Conservation (phyloP, 495 filamentous ascomycete genomes). For the Chlorociboria aeruginascens region DNA sequence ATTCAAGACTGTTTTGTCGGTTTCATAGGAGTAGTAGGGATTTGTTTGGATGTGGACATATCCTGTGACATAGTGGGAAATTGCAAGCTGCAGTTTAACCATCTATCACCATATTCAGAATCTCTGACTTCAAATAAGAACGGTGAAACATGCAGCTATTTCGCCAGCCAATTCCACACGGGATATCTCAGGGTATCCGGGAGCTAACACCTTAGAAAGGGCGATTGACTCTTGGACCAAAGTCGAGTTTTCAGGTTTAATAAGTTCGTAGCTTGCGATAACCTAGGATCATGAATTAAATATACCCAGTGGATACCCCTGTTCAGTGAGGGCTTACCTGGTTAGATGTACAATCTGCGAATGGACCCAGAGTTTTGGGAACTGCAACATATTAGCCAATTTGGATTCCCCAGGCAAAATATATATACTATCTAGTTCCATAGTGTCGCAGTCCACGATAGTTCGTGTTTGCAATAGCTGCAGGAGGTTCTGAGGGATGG, state of each 20-base stretch:
- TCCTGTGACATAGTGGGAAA: slow-evolving; percentile 40
- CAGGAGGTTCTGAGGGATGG: slow-evolving; percentile 21
- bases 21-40: slow-evolving; percentile 41
- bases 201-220: slow-evolving; percentile 26
- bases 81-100: slow-evolving; percentile 39
- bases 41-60: slow-evolving; percentile 51
- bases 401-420: neutral
- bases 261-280: slow-evolving; percentile 47
- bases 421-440: slow-evolving; percentile 40
- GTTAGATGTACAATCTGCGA: slow-evolving; percentile 56
- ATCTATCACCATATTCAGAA: slow-evolving; percentile 22
- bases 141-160: slow-evolving; percentile 27
- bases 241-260: slow-evolving; percentile 31
- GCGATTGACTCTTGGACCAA: slow-evolving; percentile 34
- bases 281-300: slow-evolving; percentile 28
- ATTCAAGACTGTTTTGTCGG: slow-evolving; percentile 39
- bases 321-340: slow-evolving; percentile 29
- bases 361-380: slow-evolving; percentile 43
- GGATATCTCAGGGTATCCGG: slow-evolving; percentile 27
- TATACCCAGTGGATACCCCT: neutral
- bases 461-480: slow-evolving; percentile 32
- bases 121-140: neutral
- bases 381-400: slow-evolving; percentile 25
- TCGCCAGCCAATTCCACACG: slow-evolving; percentile 45
- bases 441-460: slow-evolving; percentile 47